Percentiles rank a stretch among this genome's conserved stretches.
Evolutionary conservation across 331 rosid species (phyloP).

Genomic region (Arachis monticola): DNA sequence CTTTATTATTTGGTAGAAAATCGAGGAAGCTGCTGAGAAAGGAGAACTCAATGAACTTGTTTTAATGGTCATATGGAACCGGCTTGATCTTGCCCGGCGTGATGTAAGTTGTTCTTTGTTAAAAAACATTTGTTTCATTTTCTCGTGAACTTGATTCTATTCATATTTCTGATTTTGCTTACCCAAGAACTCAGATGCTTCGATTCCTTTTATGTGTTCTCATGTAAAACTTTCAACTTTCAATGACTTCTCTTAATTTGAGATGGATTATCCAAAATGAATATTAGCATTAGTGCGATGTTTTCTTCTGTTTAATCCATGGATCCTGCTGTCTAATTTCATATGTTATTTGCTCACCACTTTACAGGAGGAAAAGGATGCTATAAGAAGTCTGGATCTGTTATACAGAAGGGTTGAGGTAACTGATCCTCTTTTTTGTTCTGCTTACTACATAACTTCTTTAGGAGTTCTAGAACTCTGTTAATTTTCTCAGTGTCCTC

Average conservation of each 20-base stretch:
- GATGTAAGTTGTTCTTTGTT: slow-evolving; percentile 66
- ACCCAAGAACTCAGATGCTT: background rate
- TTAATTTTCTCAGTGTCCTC: background rate
- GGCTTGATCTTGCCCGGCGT: slow-evolving; percentile 94
- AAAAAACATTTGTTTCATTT: slow-evolving; percentile 12
- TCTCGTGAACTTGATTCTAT: background rate
- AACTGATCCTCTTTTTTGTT: slow-evolving; percentile 19
- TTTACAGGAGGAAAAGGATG: slow-evolving; percentile 93
- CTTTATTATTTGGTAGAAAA: slow-evolving; percentile 55
- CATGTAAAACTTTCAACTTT: background rate
- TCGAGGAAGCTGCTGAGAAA: slow-evolving; percentile 93
- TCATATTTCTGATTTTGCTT: background rate
- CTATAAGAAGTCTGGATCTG: slow-evolving; percentile 85
- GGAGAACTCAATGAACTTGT: slow-evolving; percentile 96
- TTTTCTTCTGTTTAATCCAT: slow-evolving; percentile 28
- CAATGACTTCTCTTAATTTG: slow-evolving; percentile 7
- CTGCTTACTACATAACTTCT: background rate
- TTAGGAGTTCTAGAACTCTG: slow-evolving; percentile 3
- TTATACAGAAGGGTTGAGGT: slow-evolving; percentile 97
- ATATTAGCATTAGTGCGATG: slow-evolving; percentile 6
- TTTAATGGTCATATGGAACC: slow-evolving; percentile 94
- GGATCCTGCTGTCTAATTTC: slow-evolving; percentile 35
- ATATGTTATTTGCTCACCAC: slow-evolving; percentile 35
- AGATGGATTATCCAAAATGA: slow-evolving; percentile 25
- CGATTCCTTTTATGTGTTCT: background rate